phyloP scores from a whole-genome alignment of 2,329 filamentous ascomycete species.

The Monilinia laxa region DNA sequence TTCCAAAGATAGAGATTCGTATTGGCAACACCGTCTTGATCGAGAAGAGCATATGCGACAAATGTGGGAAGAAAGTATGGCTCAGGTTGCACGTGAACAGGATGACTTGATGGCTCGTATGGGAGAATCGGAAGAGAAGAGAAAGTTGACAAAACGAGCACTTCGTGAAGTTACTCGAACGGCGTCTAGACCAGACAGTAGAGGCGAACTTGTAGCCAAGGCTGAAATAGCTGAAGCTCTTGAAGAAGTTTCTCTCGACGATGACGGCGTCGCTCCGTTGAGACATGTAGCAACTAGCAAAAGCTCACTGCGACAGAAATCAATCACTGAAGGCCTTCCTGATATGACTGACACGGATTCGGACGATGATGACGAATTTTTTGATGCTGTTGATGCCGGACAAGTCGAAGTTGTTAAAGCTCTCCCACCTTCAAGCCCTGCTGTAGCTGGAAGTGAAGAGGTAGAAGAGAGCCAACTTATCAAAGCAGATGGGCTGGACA shows the following conservation, averaged over 20 bases:
- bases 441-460: slow-evolving; percentile 43
- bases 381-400: slow-evolving; percentile 92
- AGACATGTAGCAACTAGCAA: slow-evolving; percentile 46
- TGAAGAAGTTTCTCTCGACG: slow-evolving; percentile 42
- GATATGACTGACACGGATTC: slow-evolving; percentile 73
- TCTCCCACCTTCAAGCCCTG: slow-evolving; percentile 47
- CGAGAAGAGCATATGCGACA: slow-evolving; percentile 87
- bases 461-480: slow-evolving; percentile 42
- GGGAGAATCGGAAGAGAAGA: slow-evolving; percentile 85
- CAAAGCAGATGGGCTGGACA: slow-evolving; percentile 55
- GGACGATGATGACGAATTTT: slow-evolving; percentile 89
- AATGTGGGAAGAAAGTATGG: slow-evolving; percentile 99
- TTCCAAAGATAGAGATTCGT: slow-evolving; percentile 87
- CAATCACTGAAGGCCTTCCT: slow-evolving; percentile 63
- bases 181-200: slow-evolving; percentile 48
- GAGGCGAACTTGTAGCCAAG: slow-evolving; percentile 28
- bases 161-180: slow-evolving; percentile 78
- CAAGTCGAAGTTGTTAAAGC: slow-evolving; percentile 78
- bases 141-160: slow-evolving; percentile 84
- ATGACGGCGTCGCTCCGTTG: slow-evolving; percentile 38
- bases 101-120: slow-evolving; percentile 86
- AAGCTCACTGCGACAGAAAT: slow-evolving; percentile 56
- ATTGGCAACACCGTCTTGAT: slow-evolving; percentile 94
- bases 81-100: slow-evolving; percentile 90
- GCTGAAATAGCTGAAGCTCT: slow-evolving; percentile 41